Conservation (phyloP, 2,329 filamentous ascomycete genomes). For the Colletotrichum godetiae region DNA sequence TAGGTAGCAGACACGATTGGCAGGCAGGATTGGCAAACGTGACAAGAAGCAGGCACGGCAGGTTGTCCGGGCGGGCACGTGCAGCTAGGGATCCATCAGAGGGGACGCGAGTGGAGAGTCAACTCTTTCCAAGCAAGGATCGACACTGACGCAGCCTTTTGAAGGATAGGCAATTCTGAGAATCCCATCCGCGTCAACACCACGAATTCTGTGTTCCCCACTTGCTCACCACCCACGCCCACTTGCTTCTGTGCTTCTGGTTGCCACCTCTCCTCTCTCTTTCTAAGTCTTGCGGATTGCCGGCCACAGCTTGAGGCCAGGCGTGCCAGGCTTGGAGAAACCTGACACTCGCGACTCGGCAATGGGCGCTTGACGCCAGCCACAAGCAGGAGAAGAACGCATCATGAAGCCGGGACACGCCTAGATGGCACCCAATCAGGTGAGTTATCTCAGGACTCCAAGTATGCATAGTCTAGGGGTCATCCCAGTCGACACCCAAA, state of each 20-base stretch:
- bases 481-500: neutral
- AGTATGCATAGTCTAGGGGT: neutral
- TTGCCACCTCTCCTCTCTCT: neutral
- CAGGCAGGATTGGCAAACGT: too few relatives aligned
- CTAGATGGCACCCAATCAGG: too few relatives aligned
- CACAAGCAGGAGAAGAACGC: neutral
- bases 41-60: neutral
- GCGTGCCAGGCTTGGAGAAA: neutral
- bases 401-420: too few relatives aligned
- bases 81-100: neutral
- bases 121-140: conserved; percentile 1
- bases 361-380: neutral
- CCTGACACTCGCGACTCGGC: neutral
- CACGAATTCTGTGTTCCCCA: conserved; percentile 5
- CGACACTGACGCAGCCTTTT: conserved; percentile 1
- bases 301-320: too few relatives aligned
- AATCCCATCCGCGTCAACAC: conserved; percentile 18
- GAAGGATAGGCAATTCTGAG: conserved; percentile 12
- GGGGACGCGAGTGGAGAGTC: neutral
- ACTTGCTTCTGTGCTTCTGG: neutral
- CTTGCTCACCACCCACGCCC: too few relatives aligned
- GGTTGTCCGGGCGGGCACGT: neutral
- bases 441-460: too few relatives aligned
- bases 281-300: too few relatives aligned
- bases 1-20: too few relatives aligned